Conservation (phyloP, 164 flowering plant genomes). For the Magnolia kwangsiensis region DNA sequence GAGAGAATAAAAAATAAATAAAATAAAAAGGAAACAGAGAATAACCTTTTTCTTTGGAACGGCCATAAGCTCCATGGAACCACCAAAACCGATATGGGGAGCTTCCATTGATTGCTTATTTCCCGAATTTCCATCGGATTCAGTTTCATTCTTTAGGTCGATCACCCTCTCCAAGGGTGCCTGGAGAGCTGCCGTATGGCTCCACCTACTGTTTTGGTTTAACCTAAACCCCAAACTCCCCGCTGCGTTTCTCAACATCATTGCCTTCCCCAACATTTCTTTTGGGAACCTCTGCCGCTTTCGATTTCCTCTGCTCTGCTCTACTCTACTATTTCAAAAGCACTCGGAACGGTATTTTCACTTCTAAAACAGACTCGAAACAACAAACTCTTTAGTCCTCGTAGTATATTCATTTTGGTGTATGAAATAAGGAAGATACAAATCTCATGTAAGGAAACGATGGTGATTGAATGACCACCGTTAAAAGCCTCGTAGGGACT, state of each 20-base stretch:
- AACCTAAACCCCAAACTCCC: not conserved
- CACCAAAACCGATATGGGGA: slow-evolving; percentile 32
- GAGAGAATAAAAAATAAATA: not conserved
- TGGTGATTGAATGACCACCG: too few species aligned
- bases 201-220: slow-evolving; percentile 13
- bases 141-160: slow-evolving; percentile 1
- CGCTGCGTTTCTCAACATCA: slow-evolving; percentile 8
- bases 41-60: slow-evolving; percentile 72
- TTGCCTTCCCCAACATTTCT: not conserved
- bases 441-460: too few species aligned
- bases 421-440: too few species aligned
- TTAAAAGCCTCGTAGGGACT: too few species aligned
- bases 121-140: slow-evolving; percentile 12
- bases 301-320: too few species aligned
- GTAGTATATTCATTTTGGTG: too few species aligned
- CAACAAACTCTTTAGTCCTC: too few species aligned
- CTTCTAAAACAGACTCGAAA: too few species aligned
- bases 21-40: not conserved
- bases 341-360: too few species aligned
- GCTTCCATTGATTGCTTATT: slow-evolving; percentile 12
- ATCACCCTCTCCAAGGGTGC: slow-evolving; percentile 32
- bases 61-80: slow-evolving; percentile 84
- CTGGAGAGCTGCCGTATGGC: slow-evolving; percentile 26
- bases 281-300: too few species aligned
- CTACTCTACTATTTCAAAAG: too few species aligned